Evolutionary conservation across 805 yeast species (phyloP).

Genomic region (Clavispora vitiphila): DNA sequence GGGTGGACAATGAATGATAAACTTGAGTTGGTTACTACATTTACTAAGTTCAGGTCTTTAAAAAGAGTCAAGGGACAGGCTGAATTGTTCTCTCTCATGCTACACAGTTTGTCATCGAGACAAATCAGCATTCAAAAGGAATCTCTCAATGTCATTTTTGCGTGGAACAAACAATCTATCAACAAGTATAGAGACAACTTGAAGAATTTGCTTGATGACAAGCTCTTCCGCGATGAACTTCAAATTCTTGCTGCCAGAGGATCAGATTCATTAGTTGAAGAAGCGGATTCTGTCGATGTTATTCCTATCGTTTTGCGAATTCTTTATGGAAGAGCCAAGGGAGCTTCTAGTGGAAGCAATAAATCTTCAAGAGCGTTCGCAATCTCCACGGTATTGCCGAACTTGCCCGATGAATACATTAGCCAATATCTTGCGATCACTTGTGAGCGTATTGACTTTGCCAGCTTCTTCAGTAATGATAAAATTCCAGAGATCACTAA

Average conservation of each 20-base stretch:
- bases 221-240: constrained; percentile 80
- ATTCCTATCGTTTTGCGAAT: constrained; percentile 75
- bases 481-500: constrained; percentile 24
- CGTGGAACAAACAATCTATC: constrained; percentile 54
- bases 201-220: constrained; percentile 72
- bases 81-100: constrained; percentile 48
- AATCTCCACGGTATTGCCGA: constrained; percentile 59
- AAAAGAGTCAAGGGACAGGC: constrained; percentile 48
- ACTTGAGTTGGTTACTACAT: constrained; percentile 53
- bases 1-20: constrained; percentile 51
- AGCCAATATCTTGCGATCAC: constrained; percentile 59
- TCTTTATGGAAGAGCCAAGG: constrained; percentile 81
- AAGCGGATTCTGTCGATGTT: constrained; percentile 51
- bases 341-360: constrained; percentile 59
- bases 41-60: constrained; percentile 62
- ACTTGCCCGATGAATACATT: constrained; percentile 48
- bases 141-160: constrained; percentile 66
- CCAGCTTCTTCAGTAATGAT: constrained; percentile 7
- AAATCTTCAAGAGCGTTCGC: constrained; percentile 71
- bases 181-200: constrained; percentile 70
- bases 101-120: constrained; percentile 57
- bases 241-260: constrained; percentile 50
- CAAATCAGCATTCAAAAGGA: constrained; percentile 59
- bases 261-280: constrained; percentile 52
- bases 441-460: constrained; percentile 43